phyloP scores from a whole-genome alignment of 2,329 filamentous ascomycete genomes.

The Arachnomyces sp. region DNA sequence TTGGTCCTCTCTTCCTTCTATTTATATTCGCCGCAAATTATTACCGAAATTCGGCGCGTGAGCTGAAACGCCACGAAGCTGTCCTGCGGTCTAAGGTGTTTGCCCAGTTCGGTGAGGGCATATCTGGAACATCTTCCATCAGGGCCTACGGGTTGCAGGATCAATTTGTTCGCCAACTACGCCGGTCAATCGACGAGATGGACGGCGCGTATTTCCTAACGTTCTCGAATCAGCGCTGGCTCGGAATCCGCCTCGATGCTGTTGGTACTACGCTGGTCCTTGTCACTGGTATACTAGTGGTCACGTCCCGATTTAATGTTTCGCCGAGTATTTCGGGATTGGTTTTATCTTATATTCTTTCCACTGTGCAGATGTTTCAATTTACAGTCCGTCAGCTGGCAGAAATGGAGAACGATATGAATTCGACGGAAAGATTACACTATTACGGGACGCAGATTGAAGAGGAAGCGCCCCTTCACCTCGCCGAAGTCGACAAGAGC shows the following conservation, averaged over 20 bases:
- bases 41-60: constrained; percentile 83
- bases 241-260: constrained; percentile 74
- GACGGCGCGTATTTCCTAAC: constrained; percentile 90
- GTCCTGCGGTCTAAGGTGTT: constrained; percentile 83
- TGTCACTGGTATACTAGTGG: constrained; percentile 78
- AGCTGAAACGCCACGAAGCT: constrained; percentile 90
- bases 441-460: constrained; percentile 84
- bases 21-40: constrained; percentile 80
- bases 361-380: constrained; percentile 91
- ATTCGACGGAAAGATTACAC: constrained; percentile 82
- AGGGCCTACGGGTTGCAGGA: constrained; percentile 78
- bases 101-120: constrained; percentile 81
- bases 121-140: constrained; percentile 70
- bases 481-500: constrained; percentile 58
- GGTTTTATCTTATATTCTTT: constrained; percentile 85
- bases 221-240: constrained; percentile 91
- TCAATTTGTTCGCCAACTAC: constrained; percentile 64
- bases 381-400: constrained; percentile 90
- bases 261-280: constrained; percentile 83
- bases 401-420: constrained; percentile 98
- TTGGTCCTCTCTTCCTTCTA: constrained; percentile 62
- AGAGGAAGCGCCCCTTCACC: constrained; percentile 78
- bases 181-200: constrained; percentile 77
- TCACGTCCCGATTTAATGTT: constrained; percentile 82
- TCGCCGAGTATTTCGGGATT: constrained; percentile 77